Evolutionary conservation across 768 basidiomycete genomes (phyloP), one percentile per base, ranked within the genome.

Genomic region (Rhodosporidiobolus sp.): DNA sequence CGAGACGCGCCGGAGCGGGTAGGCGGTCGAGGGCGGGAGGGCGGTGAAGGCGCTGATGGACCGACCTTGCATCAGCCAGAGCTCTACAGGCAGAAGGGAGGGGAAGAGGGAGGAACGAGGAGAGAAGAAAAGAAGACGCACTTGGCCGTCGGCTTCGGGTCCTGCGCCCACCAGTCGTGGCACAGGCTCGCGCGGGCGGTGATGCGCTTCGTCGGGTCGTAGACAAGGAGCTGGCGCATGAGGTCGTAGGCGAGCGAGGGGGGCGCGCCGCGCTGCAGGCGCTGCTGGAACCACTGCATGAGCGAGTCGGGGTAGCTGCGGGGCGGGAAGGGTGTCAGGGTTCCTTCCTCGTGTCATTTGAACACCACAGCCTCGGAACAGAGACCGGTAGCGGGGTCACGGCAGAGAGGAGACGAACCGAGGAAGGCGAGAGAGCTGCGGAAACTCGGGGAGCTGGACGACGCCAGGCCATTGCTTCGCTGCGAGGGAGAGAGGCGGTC

Each of bases 101-200:
- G 58, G 32, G 64, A 52, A 35, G 11, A 30, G 50, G 19, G 34
- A 52, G 8, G 3, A 62, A n/a, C 17, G 34, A 57, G 26, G 24
- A 58, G 49, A 46, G 50, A 26, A 11, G 74, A 38, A 70, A 53
- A 57, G 30, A 32, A 16, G 26, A 84, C 90, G 75, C 75, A 96
- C 94, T 95, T 93, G 80, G 84, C 85, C 26, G 89, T 90, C 4
- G 94, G 91, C 55, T 85, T 85, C 16, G 93, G 92, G 14, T 94
- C 94, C 79, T 95, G 92, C 32, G 86, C 85, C 81, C 98, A 99
- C 93, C 94, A 99, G 74, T 86, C 86, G 80, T 97, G 94, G 28
- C 83, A 84, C 2, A 99, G 83, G 0, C 92, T 90, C 70, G 91
- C 87, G 74, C 86, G 85, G 1, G 94, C 92, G 0, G 89, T 93